These are phyloP conservation scores for Solanum bulbocastanum DNA, from an alignment of 257 asterid species.

Conservation along the genomic window DNA sequence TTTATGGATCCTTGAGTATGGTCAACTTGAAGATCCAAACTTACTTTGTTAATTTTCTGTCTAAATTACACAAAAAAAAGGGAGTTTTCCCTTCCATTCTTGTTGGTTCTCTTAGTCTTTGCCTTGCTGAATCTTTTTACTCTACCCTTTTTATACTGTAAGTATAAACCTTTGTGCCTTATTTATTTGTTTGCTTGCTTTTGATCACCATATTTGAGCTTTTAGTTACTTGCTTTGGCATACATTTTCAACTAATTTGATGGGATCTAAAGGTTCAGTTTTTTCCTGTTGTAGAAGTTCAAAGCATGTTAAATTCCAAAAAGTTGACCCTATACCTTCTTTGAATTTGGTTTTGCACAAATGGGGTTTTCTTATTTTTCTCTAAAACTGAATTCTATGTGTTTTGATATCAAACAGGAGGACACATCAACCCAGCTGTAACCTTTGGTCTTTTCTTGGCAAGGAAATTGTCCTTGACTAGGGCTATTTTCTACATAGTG, in stretches of 20 bases:
- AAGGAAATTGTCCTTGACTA: constrained; percentile 51
- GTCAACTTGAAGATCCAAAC: not conserved
- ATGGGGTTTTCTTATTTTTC: not conserved
- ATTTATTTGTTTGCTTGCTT: not conserved
- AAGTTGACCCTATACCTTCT: no score
- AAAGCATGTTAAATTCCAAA: not conserved
- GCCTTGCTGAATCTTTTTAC: not conserved
- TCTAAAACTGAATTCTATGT: not conserved
- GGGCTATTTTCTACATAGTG: constrained; percentile 52
- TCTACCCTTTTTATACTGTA: not conserved
- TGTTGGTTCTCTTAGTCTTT: not conserved
- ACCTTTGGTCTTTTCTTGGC: constrained; percentile 62
- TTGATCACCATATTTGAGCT: not conserved
- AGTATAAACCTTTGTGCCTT: not conserved
- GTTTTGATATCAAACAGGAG: constrained; percentile 31
- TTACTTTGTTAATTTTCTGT: not conserved
- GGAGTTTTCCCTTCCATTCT: not conserved
- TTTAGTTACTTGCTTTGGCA: not conserved
- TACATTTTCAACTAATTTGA: not conserved
- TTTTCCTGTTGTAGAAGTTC: not conserved
- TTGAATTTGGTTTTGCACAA: not conserved
- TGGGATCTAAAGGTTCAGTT: not conserved
- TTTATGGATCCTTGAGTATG: not conserved
- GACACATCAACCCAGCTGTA: constrained; percentile 67
- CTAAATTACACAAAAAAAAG: not conserved